These are phyloP conservation scores for Solanum chiquidenum DNA, from an alignment of 257 asterid species.

Conservation along the genomic window DNA sequence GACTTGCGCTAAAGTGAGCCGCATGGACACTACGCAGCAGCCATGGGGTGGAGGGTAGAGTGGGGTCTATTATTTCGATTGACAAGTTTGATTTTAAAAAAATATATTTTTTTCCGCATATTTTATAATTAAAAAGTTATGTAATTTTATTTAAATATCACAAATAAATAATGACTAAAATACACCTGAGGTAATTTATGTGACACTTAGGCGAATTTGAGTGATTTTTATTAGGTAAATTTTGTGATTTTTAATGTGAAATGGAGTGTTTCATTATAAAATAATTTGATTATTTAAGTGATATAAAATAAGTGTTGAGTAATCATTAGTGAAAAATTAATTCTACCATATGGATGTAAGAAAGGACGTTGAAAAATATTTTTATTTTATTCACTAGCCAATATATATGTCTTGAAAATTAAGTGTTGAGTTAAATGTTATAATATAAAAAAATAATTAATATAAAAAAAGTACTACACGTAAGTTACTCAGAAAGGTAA, in stretches of 20 bases:
- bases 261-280: neutral
- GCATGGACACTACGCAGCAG: neutral
- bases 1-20: neutral
- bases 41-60: neutral
- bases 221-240: neutral
- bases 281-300: neutral
- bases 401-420: neutral
- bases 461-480: neutral
- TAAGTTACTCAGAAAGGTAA: neutral
- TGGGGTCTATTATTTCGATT: neutral
- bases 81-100: neutral
- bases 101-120: too few species aligned
- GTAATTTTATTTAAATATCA: too few species aligned
- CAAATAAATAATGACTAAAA: neutral
- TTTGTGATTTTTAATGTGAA: neutral
- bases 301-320: neutral
- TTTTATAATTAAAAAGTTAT: too few species aligned
- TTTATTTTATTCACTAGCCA: neutral
- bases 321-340: neutral
- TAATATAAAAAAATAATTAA: neutral
- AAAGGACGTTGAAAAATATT: neutral
- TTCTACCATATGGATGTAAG: neutral
- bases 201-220: neutral
- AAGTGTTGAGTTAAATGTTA: neutral
- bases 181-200: neutral